Evolutionary conservation across 495 filamentous ascomycete species (phyloP), one percentile per base, ranked within the genome.

Genomic region (Chaetomidium leptoderma): DNA sequence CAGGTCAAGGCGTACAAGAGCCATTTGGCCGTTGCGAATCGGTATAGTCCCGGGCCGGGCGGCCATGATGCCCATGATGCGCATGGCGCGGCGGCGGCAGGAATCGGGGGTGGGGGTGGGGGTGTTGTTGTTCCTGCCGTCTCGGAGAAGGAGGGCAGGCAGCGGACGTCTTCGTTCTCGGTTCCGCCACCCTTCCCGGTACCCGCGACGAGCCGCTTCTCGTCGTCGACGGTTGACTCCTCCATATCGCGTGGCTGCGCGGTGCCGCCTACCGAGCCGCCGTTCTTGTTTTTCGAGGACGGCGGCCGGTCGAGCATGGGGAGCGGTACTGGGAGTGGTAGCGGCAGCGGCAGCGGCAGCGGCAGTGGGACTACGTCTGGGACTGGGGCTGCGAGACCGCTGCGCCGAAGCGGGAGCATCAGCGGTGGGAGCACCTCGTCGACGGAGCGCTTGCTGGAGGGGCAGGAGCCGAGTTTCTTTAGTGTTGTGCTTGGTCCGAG

Each of bases 381-480:
- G 33, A 19, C 19, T 19, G 44, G 53, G 44, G 29, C n/a, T 17
- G 14, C 24, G 17, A 53, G 16, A 19, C 53, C 14, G 8, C 19
- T 23, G 26, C 44, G 13, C 6, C 37, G 44, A 64, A 64, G 56
- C 30, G 48, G 62, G 64, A 77, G 65, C 19, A 51, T 60, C 30
- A 74, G 70, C 29, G 67, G 66, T 13, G 72, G 50, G 57, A 73
- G 69, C 55, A 63, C 63, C 46, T 64, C 67, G 58, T 69, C 70
- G 40, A 69, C 73, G 24, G 82, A 86, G 62, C 76, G 85, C 60
- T 63, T 89, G 60, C 48, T 89, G 33, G 74, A 76, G 6, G 84
- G 83, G 23, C 74, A 78, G 63, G 85, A 90, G 66, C 87, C 87
- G 63, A 88, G 80, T 55, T 91, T 90, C 64, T 83, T 87, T 61